phyloP scores from a whole-genome alignment of 1,284 basidiomycete species.

The Naganishia sp. region DNA sequence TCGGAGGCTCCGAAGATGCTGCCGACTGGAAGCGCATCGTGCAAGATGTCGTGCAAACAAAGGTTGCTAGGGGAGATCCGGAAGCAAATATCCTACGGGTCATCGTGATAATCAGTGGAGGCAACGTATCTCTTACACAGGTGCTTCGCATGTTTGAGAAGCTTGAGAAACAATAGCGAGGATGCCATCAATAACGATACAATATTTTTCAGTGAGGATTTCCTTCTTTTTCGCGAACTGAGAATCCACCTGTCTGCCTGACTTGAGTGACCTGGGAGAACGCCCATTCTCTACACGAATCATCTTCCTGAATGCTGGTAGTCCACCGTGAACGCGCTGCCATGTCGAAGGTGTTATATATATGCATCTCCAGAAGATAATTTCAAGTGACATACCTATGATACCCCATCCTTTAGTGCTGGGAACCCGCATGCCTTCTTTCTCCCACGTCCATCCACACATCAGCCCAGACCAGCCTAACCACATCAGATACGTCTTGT shows the following conservation, averaged over 20 bases:
- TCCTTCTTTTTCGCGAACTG: constrained; percentile 49
- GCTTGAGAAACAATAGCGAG: constrained; percentile 5
- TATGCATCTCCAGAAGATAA: too few relatives aligned
- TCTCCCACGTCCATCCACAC: constrained; percentile 83
- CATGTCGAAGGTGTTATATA: too few relatives aligned
- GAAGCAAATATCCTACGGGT: background rate
- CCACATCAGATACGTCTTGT: constrained; percentile 80
- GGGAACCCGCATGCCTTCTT: constrained; percentile 83
- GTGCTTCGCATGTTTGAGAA: constrained; percentile 28
- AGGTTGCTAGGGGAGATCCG: background rate
- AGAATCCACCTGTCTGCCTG: constrained; percentile 44
- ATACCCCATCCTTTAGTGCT: constrained; percentile 91
- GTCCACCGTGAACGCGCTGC: constrained; percentile 46
- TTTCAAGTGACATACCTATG: constrained; percentile 62
- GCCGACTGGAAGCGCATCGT: constrained; percentile 25
- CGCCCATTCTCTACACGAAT: constrained; percentile 45
- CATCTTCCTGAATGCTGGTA: constrained; percentile 36
- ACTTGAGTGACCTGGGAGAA: constrained; percentile 47
- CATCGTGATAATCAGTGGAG: constrained; percentile 28
- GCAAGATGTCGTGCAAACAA: background rate
- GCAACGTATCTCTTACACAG: constrained; percentile 28
- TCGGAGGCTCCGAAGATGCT: background rate
- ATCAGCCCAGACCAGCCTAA: constrained; percentile 66
- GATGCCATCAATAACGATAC: background rate
- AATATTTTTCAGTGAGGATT: constrained; percentile 6